phyloP scores from a whole-genome alignment of 345 rosid genomes.

The Durio zibethinus region DNA sequence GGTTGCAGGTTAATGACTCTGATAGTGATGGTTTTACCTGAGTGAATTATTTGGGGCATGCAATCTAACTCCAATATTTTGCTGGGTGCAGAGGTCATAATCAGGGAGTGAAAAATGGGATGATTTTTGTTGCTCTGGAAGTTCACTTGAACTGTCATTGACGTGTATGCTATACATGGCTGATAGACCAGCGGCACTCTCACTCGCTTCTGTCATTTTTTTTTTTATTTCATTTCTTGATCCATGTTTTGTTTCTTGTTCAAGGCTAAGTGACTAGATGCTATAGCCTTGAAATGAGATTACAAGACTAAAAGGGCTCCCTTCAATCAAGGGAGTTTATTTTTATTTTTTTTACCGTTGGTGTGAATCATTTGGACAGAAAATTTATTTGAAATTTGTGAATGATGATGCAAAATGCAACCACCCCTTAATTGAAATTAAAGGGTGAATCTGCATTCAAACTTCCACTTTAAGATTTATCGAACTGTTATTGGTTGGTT shows the following conservation, averaged over 20 bases:
- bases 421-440: not conserved
- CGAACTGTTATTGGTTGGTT: not conserved
- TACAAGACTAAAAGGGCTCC: not conserved
- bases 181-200: not conserved
- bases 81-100: not conserved
- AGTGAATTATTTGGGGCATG: not conserved
- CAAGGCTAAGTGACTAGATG: not conserved
- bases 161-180: not conserved
- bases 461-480: not conserved
- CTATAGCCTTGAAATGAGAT: not conserved
- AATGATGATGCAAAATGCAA: not conserved
- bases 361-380: not conserved
- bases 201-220: not conserved
- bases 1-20: not conserved
- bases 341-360: not conserved
- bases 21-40: not conserved
- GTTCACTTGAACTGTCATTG: not conserved
- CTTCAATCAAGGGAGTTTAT: not conserved
- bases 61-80: not conserved
- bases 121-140: not conserved
- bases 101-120: not conserved
- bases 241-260: not conserved
- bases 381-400: not conserved
- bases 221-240: not conserved
- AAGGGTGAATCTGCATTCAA: not conserved